Evolutionary conservation across 352 stramenopile genomes (phyloP).

Genomic region (Phytopythium oedochilum): DNA sequence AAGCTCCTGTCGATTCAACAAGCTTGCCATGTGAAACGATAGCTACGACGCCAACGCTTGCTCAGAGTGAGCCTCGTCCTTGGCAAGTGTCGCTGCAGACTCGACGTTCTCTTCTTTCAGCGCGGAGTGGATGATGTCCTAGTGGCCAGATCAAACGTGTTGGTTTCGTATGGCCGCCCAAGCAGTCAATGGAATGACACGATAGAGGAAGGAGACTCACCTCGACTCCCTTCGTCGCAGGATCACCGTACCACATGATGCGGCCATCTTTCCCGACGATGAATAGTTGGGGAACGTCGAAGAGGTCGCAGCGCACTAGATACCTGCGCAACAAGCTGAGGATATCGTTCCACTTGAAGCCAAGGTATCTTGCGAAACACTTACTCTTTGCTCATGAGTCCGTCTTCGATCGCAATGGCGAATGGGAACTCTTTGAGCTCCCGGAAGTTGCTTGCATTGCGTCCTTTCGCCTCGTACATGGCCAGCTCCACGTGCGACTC

Average conservation of each 20-base stretch:
- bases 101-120: constrained; percentile 25
- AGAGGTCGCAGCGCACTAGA: constrained; percentile 61
- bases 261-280: constrained; percentile 52
- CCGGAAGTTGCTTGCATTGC: constrained; percentile 48
- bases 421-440: constrained; percentile 48
- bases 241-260: constrained; percentile 54
- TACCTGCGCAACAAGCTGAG: constrained; percentile 20
- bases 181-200: too few relatives aligned
- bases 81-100: constrained; percentile 2
- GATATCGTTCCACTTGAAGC: background rate
- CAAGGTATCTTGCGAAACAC: background rate
- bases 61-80: background rate
- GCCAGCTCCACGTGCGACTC: constrained; percentile 57
- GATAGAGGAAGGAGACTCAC: constrained; percentile 9
- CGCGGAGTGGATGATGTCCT: constrained; percentile 27
- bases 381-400: constrained; percentile 65
- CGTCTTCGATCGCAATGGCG: constrained; percentile 62
- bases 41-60: background rate
- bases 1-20: background rate
- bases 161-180: too few relatives aligned
- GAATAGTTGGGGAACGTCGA: constrained; percentile 48
- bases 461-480: constrained; percentile 57
- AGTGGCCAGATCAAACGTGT: too few relatives aligned
- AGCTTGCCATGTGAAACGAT: background rate
- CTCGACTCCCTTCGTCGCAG: constrained; percentile 27